These are phyloP conservation scores for Tricholoma saponaceum DNA, from an alignment of 768 basidiomycete genomes.

Conservation along the genomic window DNA sequence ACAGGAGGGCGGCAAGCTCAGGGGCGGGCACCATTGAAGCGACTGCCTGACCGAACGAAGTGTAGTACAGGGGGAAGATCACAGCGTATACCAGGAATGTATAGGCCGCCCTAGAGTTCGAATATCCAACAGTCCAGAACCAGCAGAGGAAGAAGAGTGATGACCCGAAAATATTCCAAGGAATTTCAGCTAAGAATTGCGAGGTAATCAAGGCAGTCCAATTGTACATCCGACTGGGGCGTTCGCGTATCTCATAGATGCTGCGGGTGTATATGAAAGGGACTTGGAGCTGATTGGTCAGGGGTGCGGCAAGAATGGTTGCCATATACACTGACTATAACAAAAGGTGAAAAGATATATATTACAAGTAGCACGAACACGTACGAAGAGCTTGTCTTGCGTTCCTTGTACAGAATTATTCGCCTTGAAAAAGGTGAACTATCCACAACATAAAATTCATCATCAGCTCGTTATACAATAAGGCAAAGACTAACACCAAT, in stretches of 20 bases:
- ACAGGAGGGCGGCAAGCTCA: constrained; percentile 56
- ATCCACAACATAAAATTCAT: neutral
- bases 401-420: constrained; percentile 50
- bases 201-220: constrained; percentile 59
- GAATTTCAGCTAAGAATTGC: constrained; percentile 54
- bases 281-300: constrained; percentile 62
- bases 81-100: constrained; percentile 54
- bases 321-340: constrained; percentile 54
- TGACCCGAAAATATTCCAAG: constrained; percentile 62
- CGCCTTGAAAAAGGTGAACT: constrained; percentile 61
- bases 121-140: constrained; percentile 71
- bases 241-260: constrained; percentile 67
- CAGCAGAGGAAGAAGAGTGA: constrained; percentile 64
- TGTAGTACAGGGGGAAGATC: constrained; percentile 61
- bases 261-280: constrained; percentile 57
- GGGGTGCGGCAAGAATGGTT: constrained; percentile 46
- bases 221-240: constrained; percentile 58
- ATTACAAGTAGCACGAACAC: constrained; percentile 20
- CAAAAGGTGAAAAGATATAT: neutral
- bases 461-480: neutral
- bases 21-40: constrained; percentile 59
- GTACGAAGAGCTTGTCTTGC: constrained; percentile 64
- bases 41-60: constrained; percentile 56
- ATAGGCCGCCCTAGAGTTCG: constrained; percentile 48
- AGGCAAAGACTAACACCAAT: constrained; percentile 28